These are phyloP conservation scores for Phytophthora citrophthora DNA, from an alignment of 352 stramenopile species.

Conservation along the genomic window DNA sequence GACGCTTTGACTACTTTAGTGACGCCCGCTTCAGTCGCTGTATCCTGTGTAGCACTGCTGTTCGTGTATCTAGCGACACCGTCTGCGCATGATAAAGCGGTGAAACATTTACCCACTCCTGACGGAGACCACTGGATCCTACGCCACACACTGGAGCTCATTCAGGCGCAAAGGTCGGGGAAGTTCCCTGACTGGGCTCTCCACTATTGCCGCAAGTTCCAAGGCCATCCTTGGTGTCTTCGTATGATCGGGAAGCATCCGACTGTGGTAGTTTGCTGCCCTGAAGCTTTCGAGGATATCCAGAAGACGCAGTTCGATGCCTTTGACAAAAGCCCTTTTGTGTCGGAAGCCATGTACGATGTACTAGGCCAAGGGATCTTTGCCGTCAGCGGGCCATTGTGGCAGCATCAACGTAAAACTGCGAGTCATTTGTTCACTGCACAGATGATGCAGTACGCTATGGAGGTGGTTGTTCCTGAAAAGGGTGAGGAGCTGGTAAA, in stretches of 20 bases:
- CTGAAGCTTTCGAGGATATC: constrained; percentile 61
- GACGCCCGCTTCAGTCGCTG: constrained; percentile 18
- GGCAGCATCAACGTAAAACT: constrained; percentile 84
- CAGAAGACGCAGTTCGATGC: constrained; percentile 75
- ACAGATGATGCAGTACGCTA: constrained; percentile 62
- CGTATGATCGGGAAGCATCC: constrained; percentile 41
- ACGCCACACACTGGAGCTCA: constrained; percentile 60
- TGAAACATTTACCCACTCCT: constrained; percentile 44
- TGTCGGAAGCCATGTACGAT: constrained; percentile 49
- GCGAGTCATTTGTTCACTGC: constrained; percentile 91
- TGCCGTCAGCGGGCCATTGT: constrained; percentile 63
- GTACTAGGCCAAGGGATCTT: constrained; percentile 89
- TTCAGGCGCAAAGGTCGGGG: constrained; percentile 40
- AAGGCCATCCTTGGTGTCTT: constrained; percentile 54
- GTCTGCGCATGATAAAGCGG: constrained; percentile 31
- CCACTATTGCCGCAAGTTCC: constrained; percentile 47
- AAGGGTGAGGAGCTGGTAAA: constrained; percentile 45
- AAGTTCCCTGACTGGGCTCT: constrained; percentile 62
- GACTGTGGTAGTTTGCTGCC: constrained; percentile 50
- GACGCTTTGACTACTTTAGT: constrained; percentile 16
- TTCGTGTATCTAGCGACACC: constrained; percentile 40
- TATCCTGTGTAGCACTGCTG: constrained; percentile 29
- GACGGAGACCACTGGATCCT: constrained; percentile 47
- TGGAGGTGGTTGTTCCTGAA: constrained; percentile 57
- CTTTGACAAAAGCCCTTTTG: constrained; percentile 70